These are phyloP conservation scores for Calocybe cyanea DNA, from an alignment of 768 basidiomycete genomes.

Conservation along the genomic window DNA sequence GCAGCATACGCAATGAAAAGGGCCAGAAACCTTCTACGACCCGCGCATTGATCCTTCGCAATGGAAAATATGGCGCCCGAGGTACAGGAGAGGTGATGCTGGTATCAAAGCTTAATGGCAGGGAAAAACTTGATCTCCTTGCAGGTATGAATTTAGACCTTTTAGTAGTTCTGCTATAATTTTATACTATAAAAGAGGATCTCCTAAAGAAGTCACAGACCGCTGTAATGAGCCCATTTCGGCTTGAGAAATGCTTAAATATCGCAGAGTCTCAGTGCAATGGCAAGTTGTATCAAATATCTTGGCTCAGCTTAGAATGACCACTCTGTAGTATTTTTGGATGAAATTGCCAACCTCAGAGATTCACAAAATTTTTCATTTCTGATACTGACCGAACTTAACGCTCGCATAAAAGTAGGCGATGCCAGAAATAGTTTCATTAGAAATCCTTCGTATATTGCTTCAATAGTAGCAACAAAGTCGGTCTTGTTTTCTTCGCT, in stretches of 20 bases:
- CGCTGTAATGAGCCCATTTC: constrained; percentile 63
- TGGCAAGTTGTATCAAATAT: constrained; percentile 38
- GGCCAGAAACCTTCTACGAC: constrained; percentile 59
- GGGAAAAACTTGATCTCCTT: constrained; percentile 77
- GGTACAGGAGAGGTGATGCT: constrained; percentile 67
- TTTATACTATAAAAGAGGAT: constrained; percentile 49
- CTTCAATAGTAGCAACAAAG: constrained; percentile 59
- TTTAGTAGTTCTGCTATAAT: background rate
- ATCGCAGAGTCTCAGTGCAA: constrained; percentile 74
- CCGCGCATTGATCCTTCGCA: constrained; percentile 71
- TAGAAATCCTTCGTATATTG: constrained; percentile 48
- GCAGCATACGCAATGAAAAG: constrained; percentile 42
- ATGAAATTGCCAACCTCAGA: constrained; percentile 64
- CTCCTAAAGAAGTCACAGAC: constrained; percentile 52
- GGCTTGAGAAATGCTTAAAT: constrained; percentile 55
- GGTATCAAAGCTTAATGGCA: constrained; percentile 59
- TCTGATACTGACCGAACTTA: constrained; percentile 53
- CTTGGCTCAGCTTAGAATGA: background rate
- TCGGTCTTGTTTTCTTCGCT: constrained; percentile 17
- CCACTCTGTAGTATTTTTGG: constrained; percentile 49
- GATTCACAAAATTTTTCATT: constrained; percentile 61
- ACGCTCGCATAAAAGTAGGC: constrained; percentile 41
- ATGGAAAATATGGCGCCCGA: constrained; percentile 68
- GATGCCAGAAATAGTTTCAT: constrained; percentile 24
- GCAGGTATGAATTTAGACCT: constrained; percentile 48